A percentile compares a stretch with the other conserved stretches of the same genome.
phyloP scores from a whole-genome alignment of 345 rosid species.

The Lepidium aucheri region DNA sequence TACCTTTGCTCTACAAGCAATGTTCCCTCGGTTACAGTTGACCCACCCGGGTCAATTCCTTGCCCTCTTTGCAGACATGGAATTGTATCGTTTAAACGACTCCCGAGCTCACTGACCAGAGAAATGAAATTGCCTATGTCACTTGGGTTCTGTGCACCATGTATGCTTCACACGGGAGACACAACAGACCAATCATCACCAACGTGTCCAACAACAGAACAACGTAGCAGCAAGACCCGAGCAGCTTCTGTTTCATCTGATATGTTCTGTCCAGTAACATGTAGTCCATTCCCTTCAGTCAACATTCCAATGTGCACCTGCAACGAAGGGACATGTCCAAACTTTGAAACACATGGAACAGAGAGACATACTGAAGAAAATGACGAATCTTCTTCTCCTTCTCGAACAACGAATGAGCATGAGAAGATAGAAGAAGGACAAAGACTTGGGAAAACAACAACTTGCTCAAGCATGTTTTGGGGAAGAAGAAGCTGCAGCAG shows the following conservation, averaged over 20 bases:
- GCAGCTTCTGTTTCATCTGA: conserved; percentile 81
- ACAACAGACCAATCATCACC: conserved; percentile 52
- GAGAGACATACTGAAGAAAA: conserved; percentile 32
- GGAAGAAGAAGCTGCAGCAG: conserved; percentile 98
- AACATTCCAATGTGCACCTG: conserved; percentile 84
- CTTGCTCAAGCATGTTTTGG: conserved; percentile 96
- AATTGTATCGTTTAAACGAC: conserved; percentile 57
- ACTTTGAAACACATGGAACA: conserved; percentile 53
- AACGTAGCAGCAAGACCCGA: conserved; percentile 53
- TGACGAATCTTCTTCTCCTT: conserved; percentile 35
- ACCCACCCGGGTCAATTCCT: conserved; percentile 83
- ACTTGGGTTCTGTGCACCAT: conserved; percentile 85
- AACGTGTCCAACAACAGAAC: conserved; percentile 41
- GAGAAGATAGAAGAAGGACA: conserved; percentile 75
- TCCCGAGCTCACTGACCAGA: conserved; percentile 57
- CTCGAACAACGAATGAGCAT: conserved; percentile 38
- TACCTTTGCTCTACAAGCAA: conserved; percentile 88
- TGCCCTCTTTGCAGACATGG: conserved; percentile 97
- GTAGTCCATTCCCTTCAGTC: conserved; percentile 92
- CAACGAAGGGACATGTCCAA: conserved; percentile 73
- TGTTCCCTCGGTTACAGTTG: conserved; percentile 50
- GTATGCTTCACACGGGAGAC: conserved; percentile 78
- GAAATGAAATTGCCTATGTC: conserved; percentile 59
- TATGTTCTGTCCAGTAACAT: conserved; percentile 76
- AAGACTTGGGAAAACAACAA: conserved; percentile 68